Evolutionary conservation across 805 yeast genomes (phyloP), one percentile per base, ranked within the genome.

Genomic region (Wickerhamomyces chambardii): DNA sequence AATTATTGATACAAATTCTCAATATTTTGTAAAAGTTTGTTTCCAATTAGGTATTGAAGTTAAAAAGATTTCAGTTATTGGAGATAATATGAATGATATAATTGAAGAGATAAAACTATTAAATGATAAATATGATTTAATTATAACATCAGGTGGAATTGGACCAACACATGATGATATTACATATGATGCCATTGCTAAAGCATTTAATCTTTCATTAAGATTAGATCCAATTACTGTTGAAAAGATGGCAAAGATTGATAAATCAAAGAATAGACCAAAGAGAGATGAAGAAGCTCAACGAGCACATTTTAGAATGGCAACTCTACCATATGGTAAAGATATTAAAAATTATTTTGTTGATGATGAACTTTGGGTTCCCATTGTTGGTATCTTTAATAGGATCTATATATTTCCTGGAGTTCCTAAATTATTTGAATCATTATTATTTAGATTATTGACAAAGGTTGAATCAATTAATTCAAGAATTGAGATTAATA

Each of bases 121-220:
- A 31, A 44, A 59, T 16, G 54, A 63, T n/a, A 59, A 64, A 30
- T 78, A 75, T 68, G 81, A 36, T 82, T 84, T 24, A 79, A 68
- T 51, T 10, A 31, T 46, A 8, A 49, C 54, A 2, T 41, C 64
- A 4, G 70, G 71, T 6, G 69, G 75, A 0, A 84, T 86, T 39
- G 96, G 96, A 0, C 84, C 95, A 5, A 86, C 95, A 0, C 95
- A 85, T 47, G 95, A 86, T 51, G 96, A 86, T 53, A 80, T 86
- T 40, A 85, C 95, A 1, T 86, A 86, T 54, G 75, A 73, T 35
- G 66, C 84, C 2, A 54, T 86, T n/a, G 84, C 90, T 1, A 69
- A 68, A 43, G 81, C 83, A 7, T 85, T 66, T 43, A 56, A 56
- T 2, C 50, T 82, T 7, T 68, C 69, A 0, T 55, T 76, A 38